These are phyloP conservation scores for Oldenlandia corymbosa DNA, from an alignment of 257 asterid genomes.

Conservation along the genomic window DNA sequence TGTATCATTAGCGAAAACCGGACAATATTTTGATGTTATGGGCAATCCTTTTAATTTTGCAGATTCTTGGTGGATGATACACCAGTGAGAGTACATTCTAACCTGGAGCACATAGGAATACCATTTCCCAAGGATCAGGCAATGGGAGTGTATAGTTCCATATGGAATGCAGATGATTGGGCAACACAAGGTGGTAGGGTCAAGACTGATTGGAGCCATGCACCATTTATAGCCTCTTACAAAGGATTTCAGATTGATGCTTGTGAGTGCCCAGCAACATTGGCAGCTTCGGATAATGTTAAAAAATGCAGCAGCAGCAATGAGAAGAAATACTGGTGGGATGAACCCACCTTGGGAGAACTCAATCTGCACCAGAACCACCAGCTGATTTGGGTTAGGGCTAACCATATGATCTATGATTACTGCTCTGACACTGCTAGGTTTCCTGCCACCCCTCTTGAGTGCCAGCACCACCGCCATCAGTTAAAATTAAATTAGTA, in stretches of 20 bases:
- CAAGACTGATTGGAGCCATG: conserved; percentile 81
- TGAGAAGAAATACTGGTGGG: conserved; percentile 65
- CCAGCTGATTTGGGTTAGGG: conserved; percentile 80
- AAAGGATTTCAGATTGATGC: conserved; percentile 57
- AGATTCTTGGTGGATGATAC: conserved; percentile 87
- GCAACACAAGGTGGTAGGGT: conserved; percentile 91
- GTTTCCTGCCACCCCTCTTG: conserved; percentile 56
- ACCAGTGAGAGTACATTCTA: conserved; percentile 70
- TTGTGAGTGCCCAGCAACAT: conserved; percentile 46
- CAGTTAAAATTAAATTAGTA: no score
- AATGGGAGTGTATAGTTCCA: conserved; percentile 83
- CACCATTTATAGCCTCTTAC: conserved; percentile 73
- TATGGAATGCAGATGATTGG: conserved; percentile 96
- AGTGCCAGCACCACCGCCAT: conserved; percentile 78
- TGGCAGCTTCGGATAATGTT: conserved; percentile 36
- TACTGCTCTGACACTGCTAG: conserved; percentile 64
- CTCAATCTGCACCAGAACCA: conserved; percentile 73
- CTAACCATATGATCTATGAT: conserved; percentile 76
- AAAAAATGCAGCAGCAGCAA: conserved; percentile 45
- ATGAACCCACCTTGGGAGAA: conserved; percentile 59
- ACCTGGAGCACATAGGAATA: conserved; percentile 66
- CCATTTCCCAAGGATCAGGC: conserved; percentile 82
- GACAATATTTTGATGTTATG: neutral
- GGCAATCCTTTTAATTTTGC: conserved; percentile 8
- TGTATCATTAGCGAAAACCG: no score